A percentile compares a stretch with the other conserved stretches of the same genome.
Evolutionary conservation across 2,329 filamentous ascomycete species (phyloP).

Genomic region (Venturia aucupariae): DNA sequence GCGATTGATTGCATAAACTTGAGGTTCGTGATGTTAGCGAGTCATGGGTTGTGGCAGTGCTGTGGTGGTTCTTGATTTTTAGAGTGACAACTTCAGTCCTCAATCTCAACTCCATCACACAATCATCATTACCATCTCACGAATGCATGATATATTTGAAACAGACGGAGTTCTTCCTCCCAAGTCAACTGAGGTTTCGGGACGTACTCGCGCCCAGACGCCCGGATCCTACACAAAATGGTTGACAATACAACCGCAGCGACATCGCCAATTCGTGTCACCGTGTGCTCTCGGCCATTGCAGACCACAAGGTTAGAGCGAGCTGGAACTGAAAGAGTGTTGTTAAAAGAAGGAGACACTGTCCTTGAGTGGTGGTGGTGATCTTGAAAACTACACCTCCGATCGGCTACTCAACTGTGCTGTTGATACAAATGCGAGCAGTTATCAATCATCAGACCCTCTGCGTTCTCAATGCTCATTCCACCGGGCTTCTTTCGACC

Average conservation of each 20-base stretch:
- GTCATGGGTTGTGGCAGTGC: background rate
- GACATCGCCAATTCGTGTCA: too few species aligned
- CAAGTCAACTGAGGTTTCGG: background rate
- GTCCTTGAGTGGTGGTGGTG: too few species aligned
- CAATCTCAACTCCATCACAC: background rate
- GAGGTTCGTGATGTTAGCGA: background rate
- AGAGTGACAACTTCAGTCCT: background rate
- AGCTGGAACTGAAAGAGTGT: too few species aligned
- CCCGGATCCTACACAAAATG: background rate
- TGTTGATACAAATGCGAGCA: background rate
- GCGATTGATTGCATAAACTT: background rate
- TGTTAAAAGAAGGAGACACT: too few species aligned
- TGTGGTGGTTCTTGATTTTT: background rate
- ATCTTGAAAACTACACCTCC: too few species aligned
- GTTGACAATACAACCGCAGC: too few species aligned
- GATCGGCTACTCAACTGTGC: background rate
- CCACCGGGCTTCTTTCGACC: background rate
- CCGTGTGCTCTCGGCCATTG: too few species aligned
- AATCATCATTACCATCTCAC: background rate
- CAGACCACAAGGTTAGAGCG: too few species aligned
- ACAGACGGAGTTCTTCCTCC: too few species aligned
- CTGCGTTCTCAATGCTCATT: background rate
- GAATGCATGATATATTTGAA: too few species aligned
- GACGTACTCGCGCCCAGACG: background rate
- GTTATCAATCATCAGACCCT: background rate